phyloP scores from a whole-genome alignment of 345 rosid genomes.

The Moricandia moricandioides region DNA sequence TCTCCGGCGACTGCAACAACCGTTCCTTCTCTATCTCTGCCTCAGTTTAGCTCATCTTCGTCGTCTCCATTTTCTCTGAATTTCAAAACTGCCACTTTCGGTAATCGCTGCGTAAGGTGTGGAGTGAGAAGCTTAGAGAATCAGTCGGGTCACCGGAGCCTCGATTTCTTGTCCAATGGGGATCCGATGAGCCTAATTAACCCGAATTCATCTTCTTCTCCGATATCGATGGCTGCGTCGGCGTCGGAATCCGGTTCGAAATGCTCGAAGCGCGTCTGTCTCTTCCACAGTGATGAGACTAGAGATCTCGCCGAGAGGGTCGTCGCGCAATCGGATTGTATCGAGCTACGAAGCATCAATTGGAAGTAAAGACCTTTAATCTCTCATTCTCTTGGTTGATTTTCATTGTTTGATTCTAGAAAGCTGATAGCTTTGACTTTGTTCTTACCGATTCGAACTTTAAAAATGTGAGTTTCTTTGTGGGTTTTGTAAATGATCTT shows the following conservation, averaged over 20 bases:
- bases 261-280: slow-evolving; percentile 58
- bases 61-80: slow-evolving; percentile 26
- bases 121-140: slow-evolving; percentile 47
- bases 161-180: slow-evolving; percentile 50
- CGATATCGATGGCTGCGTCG: slow-evolving; percentile 53
- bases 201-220: slow-evolving; percentile 33
- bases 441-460: neutral
- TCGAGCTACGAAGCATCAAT: slow-evolving; percentile 76
- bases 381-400: neutral
- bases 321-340: slow-evolving; percentile 67
- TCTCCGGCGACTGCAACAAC: slow-evolving; percentile 33
- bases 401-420: neutral
- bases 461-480: neutral
- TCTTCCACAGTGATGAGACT: slow-evolving; percentile 76
- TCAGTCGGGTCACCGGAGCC: slow-evolving; percentile 45
- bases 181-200: slow-evolving; percentile 49
- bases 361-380: slow-evolving; percentile 59
- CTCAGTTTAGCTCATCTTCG: neutral
- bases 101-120: neutral
- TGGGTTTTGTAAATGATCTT: neutral
- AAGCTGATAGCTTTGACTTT: neutral
- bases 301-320: slow-evolving; percentile 76
- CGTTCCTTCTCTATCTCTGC: slow-evolving; percentile 17
- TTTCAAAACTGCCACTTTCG: slow-evolving; percentile 16
- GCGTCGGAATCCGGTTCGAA: slow-evolving; percentile 50